Evolutionary conservation across 805 yeast genomes (phyloP).

Genomic region (Ogataea dorogensis): DNA sequence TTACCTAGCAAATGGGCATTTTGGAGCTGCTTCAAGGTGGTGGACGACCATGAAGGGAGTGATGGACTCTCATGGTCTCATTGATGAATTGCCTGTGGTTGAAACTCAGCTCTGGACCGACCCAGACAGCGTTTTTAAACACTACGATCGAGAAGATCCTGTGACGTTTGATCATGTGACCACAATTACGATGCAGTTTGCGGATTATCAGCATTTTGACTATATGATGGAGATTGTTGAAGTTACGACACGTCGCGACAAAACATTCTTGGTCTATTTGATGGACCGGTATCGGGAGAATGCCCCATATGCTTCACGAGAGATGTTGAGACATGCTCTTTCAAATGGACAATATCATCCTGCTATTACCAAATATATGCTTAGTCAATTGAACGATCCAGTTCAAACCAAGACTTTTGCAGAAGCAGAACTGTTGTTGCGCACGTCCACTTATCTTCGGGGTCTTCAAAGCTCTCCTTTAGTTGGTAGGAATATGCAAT

Average conservation of each 20-base stretch:
- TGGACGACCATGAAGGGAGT: conserved; percentile 28
- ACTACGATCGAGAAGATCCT: conserved; percentile 31
- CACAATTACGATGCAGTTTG: conserved; percentile 22
- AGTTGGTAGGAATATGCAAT: conserved; percentile 10
- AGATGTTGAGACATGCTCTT: conserved; percentile 20
- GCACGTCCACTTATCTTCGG: conserved; percentile 11
- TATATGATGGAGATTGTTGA: conserved; percentile 23
- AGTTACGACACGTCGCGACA: conserved; percentile 24
- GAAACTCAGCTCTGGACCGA: conserved; percentile 25
- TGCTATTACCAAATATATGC: conserved; percentile 17
- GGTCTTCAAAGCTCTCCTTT: conserved; percentile 1
- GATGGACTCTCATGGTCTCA: conserved; percentile 28
- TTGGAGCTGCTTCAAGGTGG: conserved; percentile 34
- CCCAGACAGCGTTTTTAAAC: conserved; percentile 23
- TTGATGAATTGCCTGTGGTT: conserved; percentile 20
- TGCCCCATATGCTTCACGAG: conserved; percentile 26
- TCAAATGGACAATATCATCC: conserved; percentile 13
- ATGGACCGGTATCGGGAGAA: conserved; percentile 16
- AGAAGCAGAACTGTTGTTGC: conserved; percentile 26
- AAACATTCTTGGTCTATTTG: conserved; percentile 22
- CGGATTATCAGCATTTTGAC: conserved; percentile 20
- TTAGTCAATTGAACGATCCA: conserved; percentile 16
- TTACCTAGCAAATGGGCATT: conserved; percentile 29
- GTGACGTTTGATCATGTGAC: conserved; percentile 29
- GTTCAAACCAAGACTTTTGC: conserved; percentile 16